Evolutionary conservation across 176 grass and related monocot species (phyloP).

Genomic region (Bolboschoenus planiculmis): DNA sequence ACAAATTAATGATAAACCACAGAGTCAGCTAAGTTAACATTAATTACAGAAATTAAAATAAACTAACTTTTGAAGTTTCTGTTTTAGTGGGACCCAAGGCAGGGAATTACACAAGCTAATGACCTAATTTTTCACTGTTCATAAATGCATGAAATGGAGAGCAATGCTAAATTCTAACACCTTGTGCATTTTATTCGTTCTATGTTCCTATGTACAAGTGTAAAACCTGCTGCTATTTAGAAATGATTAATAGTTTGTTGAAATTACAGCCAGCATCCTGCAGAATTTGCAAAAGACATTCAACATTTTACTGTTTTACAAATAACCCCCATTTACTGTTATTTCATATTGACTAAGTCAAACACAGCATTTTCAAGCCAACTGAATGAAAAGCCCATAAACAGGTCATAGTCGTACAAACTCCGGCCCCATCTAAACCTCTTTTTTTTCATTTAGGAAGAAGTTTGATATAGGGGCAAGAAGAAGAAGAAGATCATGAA

Average conservation of each 20-base stretch:
- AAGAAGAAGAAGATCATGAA: neutral
- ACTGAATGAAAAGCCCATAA: neutral
- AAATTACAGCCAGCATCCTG: neutral
- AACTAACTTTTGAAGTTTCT: neutral
- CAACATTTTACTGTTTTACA: neutral
- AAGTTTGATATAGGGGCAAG: too few species aligned
- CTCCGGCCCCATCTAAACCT: neutral
- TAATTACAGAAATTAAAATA: neutral
- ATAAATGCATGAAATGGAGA: slow-evolving; percentile 8
- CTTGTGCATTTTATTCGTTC: neutral
- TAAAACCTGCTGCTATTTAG: neutral
- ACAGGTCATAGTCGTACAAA: neutral
- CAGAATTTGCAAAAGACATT: neutral
- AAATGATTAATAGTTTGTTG: neutral
- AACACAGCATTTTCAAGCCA: neutral
- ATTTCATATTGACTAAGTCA: neutral
- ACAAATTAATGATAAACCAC: slow-evolving; percentile 18
- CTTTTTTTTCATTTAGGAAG: neutral
- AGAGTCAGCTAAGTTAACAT: slow-evolving; percentile 8
- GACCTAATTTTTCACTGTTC: neutral
- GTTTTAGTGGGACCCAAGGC: neutral
- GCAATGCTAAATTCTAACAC: neutral
- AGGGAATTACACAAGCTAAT: neutral
- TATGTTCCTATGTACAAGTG: neutral
- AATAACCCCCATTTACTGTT: neutral